These are phyloP conservation scores for Trichoderma sp. DNA, from an alignment of 2,329 filamentous ascomycete species.

Conservation along the genomic window DNA sequence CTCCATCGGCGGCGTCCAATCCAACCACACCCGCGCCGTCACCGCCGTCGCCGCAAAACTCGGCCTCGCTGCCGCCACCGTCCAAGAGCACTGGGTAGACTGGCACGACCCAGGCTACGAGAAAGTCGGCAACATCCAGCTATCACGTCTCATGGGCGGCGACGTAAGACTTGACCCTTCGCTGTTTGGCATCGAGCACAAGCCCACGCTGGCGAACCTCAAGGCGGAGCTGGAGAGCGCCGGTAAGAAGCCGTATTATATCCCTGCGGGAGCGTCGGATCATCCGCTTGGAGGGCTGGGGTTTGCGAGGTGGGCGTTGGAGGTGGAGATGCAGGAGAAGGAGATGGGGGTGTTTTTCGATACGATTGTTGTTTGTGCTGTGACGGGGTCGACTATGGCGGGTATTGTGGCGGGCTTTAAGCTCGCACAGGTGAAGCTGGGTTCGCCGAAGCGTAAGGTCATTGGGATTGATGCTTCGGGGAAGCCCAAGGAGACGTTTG, in stretches of 20 bases:
- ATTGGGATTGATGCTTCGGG: constrained; percentile 60
- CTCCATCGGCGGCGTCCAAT: constrained; percentile 65
- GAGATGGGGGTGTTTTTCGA: constrained; percentile 63
- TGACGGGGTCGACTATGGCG: constrained; percentile 68
- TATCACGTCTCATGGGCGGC: constrained; percentile 65
- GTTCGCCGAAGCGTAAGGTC: constrained; percentile 49
- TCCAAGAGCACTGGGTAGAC: constrained; percentile 67
- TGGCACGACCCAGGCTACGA: constrained; percentile 59
- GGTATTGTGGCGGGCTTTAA: constrained; percentile 74
- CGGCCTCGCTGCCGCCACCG: constrained; percentile 52
- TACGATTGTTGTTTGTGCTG: constrained; percentile 65
- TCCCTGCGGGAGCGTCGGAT: constrained; percentile 68
- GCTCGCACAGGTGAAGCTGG: constrained; percentile 47
- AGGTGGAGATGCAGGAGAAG: constrained; percentile 62
- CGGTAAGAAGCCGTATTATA: constrained; percentile 66
- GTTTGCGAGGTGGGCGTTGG: constrained; percentile 69
- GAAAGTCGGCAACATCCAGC: constrained; percentile 68
- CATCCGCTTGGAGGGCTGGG: constrained; percentile 68
- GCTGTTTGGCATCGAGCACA: constrained; percentile 67
- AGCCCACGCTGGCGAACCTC: constrained; percentile 54
- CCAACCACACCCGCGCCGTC: constrained; percentile 67
- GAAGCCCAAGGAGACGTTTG: constrained; percentile 53
- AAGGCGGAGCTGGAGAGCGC: constrained; percentile 49
- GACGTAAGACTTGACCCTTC: constrained; percentile 60
- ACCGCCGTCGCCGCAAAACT: constrained; percentile 59